Evolutionary conservation across 2,329 filamentous ascomycete species (phyloP), one percentile per base, ranked within the genome.

Genomic region (Sarocladium oryzae): DNA sequence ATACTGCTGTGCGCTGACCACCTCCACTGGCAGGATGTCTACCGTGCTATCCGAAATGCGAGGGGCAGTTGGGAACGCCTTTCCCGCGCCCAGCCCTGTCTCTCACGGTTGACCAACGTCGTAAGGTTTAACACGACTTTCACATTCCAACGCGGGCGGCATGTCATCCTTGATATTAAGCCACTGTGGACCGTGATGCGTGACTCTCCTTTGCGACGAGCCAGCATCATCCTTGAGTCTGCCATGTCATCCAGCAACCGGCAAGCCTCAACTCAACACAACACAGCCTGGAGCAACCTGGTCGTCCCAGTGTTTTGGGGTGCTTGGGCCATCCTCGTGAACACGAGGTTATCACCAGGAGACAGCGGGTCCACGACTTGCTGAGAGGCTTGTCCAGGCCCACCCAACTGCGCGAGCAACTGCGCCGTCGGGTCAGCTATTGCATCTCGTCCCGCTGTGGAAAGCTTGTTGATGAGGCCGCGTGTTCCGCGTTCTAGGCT

Each of bases 301-400:
- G 9, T n/a, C 7, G 15, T 45, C 24, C 40, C 11, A 16, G 40
- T 30, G 40, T 45, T 45, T 45, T n/a, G 23, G 10, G 18, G 21
- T 26, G 40, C 40, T 45, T 16, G 24, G 40, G 40, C 40, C 40
- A 15, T 26, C 21, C 24, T 3, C 16, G 40, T n/a, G 40, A 45
- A 45, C 40, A 45, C 40, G 40, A 45, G 40, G 40, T 45, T 20
- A 45, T 45, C 40, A n/a, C 40, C 21, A 45, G 21, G 11, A 18
- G 9, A 23, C 23, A 45, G 40, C 24, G 40, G 40, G 24, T 11
- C 37, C 20, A 20, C 10, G 24, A 10, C 40, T 45, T n/a, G 16
- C 40, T 45, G 40, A 9, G 9, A 45, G 40, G 23, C 40, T 45
- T 26, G 40, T 9, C n/a, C 8, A 28, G 40, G 4, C 28, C 40